Conservation (phyloP, 305 asterid species). For the Plantago coronopus region DNA sequence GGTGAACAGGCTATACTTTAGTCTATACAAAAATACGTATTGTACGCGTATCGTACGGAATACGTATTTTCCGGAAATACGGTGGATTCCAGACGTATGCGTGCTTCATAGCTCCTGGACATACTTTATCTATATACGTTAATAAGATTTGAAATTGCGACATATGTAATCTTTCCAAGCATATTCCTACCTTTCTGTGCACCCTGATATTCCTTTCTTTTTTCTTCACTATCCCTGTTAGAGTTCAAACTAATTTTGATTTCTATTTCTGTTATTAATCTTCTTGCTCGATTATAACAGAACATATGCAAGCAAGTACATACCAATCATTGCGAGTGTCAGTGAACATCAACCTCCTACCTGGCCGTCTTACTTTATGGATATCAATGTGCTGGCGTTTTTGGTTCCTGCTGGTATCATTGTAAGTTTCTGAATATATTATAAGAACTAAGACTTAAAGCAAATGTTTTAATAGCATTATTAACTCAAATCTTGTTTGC, state of each 20-base stretch:
- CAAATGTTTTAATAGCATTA: slow-evolving; percentile 9
- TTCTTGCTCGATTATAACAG: slow-evolving; percentile 43
- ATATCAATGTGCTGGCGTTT: slow-evolving; percentile 91
- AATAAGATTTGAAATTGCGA: background rate
- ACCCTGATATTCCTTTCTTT: slow-evolving; percentile 11
- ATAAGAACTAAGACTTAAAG: slow-evolving; percentile 10
- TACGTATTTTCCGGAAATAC: too few relatives aligned
- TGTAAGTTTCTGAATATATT: slow-evolving; percentile 50
- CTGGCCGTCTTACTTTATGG: slow-evolving; percentile 99
- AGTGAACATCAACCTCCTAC: slow-evolving; percentile 99
- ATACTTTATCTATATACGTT: too few relatives aligned
- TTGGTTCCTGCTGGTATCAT: slow-evolving; percentile 97
- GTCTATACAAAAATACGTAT: too few relatives aligned
- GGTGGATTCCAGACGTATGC: too few relatives aligned
- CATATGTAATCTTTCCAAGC: background rate
- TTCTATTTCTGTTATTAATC: slow-evolving; percentile 13
- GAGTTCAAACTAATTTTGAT: slow-evolving; percentile 25
- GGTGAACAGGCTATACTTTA: too few relatives aligned
- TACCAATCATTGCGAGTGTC: slow-evolving; percentile 97
- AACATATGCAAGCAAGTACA: slow-evolving; percentile 98
- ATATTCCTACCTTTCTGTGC: background rate
- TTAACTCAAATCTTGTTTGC: slow-evolving; percentile 11
- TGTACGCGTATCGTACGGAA: too few relatives aligned
- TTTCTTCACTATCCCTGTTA: slow-evolving; percentile 12
- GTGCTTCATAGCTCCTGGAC: too few relatives aligned